Conservation (phyloP, 371 early-diverging fungal species). For the Rhizopus sp. region DNA sequence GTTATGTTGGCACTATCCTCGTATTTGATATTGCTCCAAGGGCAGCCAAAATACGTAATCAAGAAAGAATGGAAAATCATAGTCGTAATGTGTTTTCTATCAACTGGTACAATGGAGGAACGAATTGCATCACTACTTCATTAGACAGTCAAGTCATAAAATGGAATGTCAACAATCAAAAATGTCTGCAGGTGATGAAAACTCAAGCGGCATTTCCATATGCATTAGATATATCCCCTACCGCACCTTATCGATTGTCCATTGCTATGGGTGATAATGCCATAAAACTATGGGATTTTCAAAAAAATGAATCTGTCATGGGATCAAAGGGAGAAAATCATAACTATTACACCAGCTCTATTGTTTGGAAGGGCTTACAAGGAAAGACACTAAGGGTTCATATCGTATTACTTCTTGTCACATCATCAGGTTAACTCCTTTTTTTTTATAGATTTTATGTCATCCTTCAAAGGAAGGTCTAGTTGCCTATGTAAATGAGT, state of each 20-base stretch:
- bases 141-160: slow-evolving; percentile 47
- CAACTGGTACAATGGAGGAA: slow-evolving; percentile 28
- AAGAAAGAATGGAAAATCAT: slow-evolving; percentile 34
- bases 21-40: slow-evolving; percentile 17
- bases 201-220: slow-evolving; percentile 39
- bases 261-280: slow-evolving; percentile 48
- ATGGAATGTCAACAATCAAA: slow-evolving; percentile 34
- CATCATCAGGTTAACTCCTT: background rate
- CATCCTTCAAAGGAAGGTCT: slow-evolving; percentile 43
- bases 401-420: background rate
- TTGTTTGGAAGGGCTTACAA: slow-evolving; percentile 49
- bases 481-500: slow-evolving; percentile 45
- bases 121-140: slow-evolving; percentile 37
- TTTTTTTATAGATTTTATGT: slow-evolving; percentile 35
- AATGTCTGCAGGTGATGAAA: slow-evolving; percentile 21
- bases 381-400: slow-evolving; percentile 40
- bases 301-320: slow-evolving; percentile 14
- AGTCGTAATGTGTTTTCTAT: slow-evolving; percentile 41
- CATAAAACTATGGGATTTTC: slow-evolving; percentile 44
- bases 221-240: slow-evolving; percentile 30
- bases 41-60: slow-evolving; percentile 7
- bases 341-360: slow-evolving; percentile 34
- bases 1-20: slow-evolving; percentile 32
- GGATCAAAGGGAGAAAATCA: slow-evolving; percentile 5
- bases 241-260: slow-evolving; percentile 33